phyloP scores from a whole-genome alignment of 257 asterid genomes.

The Asclepias syriaca region DNA sequence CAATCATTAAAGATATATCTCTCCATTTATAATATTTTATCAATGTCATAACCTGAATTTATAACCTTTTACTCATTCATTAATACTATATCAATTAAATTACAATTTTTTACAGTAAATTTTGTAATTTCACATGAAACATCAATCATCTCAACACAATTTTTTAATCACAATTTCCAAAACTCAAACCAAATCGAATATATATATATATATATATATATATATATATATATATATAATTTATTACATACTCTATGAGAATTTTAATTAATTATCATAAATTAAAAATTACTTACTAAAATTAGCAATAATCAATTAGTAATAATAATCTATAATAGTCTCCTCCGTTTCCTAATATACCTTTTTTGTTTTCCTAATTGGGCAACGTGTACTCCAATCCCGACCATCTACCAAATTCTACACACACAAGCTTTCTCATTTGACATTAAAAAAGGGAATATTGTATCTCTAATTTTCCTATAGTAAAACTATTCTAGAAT shows the following conservation, averaged over 20 bases:
- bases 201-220: no score
- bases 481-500: constrained; percentile 4
- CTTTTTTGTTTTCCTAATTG: background rate
- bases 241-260: background rate
- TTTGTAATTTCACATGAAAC: background rate
- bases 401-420: background rate
- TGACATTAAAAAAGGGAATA: no score
- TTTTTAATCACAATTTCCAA: background rate
- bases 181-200: background rate
- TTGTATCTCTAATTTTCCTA: no score
- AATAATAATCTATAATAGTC: background rate
- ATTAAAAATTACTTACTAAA: background rate
- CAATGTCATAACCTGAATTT: no score
- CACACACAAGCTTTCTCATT: background rate
- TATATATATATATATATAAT: no score
- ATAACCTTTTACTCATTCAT: no score
- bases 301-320: background rate
- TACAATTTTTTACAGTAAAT: background rate
- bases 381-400: background rate
- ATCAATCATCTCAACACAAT: background rate
- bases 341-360: no score
- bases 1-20: no score
- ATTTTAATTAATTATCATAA: background rate
- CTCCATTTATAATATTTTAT: no score
- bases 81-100: no score